Conservation (phyloP, 2,329 filamentous ascomycete species). For the Mariannaea sp. region DNA sequence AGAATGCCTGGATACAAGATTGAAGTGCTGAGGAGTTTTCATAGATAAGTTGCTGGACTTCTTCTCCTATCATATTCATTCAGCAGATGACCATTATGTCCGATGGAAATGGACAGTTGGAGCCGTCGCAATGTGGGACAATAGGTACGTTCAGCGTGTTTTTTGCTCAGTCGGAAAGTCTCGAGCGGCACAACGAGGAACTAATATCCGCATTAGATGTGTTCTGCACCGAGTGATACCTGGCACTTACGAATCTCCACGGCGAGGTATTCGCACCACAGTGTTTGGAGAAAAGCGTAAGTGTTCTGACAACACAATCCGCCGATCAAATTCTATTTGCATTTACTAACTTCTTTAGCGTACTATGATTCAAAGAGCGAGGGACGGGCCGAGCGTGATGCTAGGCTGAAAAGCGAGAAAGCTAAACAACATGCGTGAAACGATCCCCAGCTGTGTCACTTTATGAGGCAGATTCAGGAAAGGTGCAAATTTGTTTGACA, state of each 20-base stretch:
- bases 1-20: too few relatives aligned
- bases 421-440: not conserved
- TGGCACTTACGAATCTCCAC: conserved; percentile 21
- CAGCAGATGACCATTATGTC: conserved; percentile 55
- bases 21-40: not conserved
- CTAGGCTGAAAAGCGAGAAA: not conserved
- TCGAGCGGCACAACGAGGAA: too few relatives aligned
- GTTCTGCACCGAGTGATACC: conserved; percentile 24
- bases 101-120: conserved; percentile 56
- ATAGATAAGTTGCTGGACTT: conserved; percentile 47
- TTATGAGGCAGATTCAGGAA: too few relatives aligned
- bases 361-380: conserved; percentile 20
- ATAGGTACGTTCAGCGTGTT: conserved; percentile 29
- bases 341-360: not conserved
- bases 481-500: too few relatives aligned
- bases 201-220: not conserved
- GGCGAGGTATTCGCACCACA: conserved; percentile 19
- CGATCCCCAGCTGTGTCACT: too few relatives aligned
- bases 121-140: conserved; percentile 57
- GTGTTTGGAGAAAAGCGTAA: conserved; percentile 23
- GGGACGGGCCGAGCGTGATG: conserved; percentile 15
- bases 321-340: not conserved
- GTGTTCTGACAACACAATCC: not conserved
- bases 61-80: conserved; percentile 52
- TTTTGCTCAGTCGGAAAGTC: too few relatives aligned